Evolutionary conservation across 805 yeast genomes (phyloP), one percentile per base, ranked within the genome.

Genomic region (Hanseniaspora hatyaiensis): DNA sequence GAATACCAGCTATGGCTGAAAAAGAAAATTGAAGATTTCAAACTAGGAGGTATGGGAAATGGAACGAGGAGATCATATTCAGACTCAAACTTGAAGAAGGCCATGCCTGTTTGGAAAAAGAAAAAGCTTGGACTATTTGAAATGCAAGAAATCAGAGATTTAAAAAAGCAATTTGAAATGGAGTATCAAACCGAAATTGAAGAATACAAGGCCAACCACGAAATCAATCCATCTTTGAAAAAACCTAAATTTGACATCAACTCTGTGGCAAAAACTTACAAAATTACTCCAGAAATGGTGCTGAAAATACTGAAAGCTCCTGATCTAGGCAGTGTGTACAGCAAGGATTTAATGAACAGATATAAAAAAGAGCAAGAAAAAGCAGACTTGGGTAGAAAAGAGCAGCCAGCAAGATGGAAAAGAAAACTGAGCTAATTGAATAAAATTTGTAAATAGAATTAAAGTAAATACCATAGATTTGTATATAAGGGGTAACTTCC

Each of bases 131-230:
- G 32, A 3, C 6, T 37, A 6, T 6, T n/a, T 4, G 28, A 45
- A n/a, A 37, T 45, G 32, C 37, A 45, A 11, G 42, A 45, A 13
- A 45, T 45, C 4, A 20, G 34, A 23, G 20, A 19, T 1, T 8
- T 37, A 11, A 31, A 45, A 6, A 19, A 18, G 13, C 34, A 45
- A 13, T 45, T 37, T 16, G 13, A 16, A 9, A 11, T 4, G 15
- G 38, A 45, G 8, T 19, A 22, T 22, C n/a, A 19, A 8, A 22
- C 16, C 18, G 32, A 45, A 24, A 37, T 37, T 16, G 32, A 15
- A 4, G 29, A 22, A 11, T 26, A 24, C 18, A 18, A 19, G 2
- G 32, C 9, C 15, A 24, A 45, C 12, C 16, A 9, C 13, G 11
- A 4, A 8, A 31, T 13, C 3, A 23, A 40, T 20, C 34, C 36